These are phyloP conservation scores for Sextonia rubra DNA, from an alignment of 164 flowering plant species.

Conservation along the genomic window DNA sequence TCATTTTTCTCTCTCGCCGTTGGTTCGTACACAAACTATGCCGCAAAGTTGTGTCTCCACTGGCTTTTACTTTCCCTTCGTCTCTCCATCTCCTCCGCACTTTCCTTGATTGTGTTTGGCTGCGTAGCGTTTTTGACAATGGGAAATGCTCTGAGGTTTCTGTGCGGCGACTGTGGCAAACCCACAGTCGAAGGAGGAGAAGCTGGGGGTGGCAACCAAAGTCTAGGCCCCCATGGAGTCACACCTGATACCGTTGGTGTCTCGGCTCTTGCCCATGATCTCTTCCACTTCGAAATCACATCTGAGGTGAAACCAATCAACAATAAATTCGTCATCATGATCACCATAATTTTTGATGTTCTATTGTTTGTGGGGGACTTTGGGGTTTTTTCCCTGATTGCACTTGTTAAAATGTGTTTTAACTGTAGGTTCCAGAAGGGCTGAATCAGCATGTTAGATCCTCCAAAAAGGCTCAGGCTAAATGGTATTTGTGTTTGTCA, in stretches of 20 bases:
- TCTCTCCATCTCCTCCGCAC: neutral
- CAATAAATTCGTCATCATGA: neutral
- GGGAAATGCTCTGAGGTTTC: slow-evolving; percentile 67
- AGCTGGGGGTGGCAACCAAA: slow-evolving; percentile 18
- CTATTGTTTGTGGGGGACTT: neutral
- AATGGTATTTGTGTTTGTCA: slow-evolving; percentile 46
- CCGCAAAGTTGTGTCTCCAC: neutral
- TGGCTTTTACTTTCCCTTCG: neutral
- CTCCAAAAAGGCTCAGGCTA: slow-evolving; percentile 81
- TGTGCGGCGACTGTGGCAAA: slow-evolving; percentile 37
- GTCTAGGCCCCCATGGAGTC: slow-evolving; percentile 51
- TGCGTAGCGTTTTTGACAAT: slow-evolving; percentile 18
- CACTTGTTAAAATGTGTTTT: neutral
- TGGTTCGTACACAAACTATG: neutral
- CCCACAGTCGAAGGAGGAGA: slow-evolving; percentile 16
- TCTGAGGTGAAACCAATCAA: slow-evolving; percentile 47
- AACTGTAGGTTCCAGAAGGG: slow-evolving; percentile 70
- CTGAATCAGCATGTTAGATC: slow-evolving; percentile 66
- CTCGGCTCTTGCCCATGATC: slow-evolving; percentile 74
- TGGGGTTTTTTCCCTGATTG: neutral
- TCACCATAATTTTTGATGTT: neutral
- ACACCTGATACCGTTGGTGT: slow-evolving; percentile 51
- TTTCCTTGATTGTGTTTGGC: neutral
- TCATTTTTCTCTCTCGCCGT: neutral
- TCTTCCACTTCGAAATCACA: slow-evolving; percentile 67